Evolutionary conservation across 2,329 filamentous ascomycete species (phyloP).

Genomic region (Calonectria henricotiae): DNA sequence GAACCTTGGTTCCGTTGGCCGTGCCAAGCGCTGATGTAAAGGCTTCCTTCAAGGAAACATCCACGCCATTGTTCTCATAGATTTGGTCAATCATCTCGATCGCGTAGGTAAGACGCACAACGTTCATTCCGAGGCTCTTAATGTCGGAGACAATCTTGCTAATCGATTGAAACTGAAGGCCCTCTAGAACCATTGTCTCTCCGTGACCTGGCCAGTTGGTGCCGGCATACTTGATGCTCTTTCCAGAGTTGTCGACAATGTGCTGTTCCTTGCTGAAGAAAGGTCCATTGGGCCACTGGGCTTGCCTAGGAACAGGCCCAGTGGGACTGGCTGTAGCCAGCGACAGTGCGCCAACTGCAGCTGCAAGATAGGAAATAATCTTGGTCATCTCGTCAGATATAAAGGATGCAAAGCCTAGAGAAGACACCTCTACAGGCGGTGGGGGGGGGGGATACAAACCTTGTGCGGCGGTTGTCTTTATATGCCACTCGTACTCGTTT

Average conservation of each 20-base stretch:
- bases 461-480: background rate
- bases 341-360: background rate
- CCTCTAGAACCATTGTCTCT: conserved; percentile 78
- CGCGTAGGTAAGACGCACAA: conserved; percentile 75
- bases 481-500: background rate
- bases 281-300: conserved; percentile 54
- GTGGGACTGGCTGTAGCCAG: conserved; percentile 13
- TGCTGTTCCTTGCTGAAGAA: conserved; percentile 61
- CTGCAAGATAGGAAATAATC: conserved; percentile 7
- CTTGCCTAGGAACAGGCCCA: conserved; percentile 3
- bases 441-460: too few species aligned
- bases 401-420: background rate
- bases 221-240: conserved; percentile 68
- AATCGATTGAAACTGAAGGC: conserved; percentile 75
- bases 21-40: conserved; percentile 66
- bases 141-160: conserved; percentile 70
- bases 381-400: conserved; percentile 18
- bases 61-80: conserved; percentile 64
- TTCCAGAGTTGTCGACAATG: conserved; percentile 62
- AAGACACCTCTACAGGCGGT: background rate
- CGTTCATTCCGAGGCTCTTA: conserved; percentile 75
- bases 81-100: conserved; percentile 77
- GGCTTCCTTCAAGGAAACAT: conserved; percentile 64
- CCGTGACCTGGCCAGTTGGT: conserved; percentile 76
- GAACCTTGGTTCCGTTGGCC: conserved; percentile 68